phyloP scores from a whole-genome alignment of 1,139 yeast species.

The Candida neerlandica region DNA sequence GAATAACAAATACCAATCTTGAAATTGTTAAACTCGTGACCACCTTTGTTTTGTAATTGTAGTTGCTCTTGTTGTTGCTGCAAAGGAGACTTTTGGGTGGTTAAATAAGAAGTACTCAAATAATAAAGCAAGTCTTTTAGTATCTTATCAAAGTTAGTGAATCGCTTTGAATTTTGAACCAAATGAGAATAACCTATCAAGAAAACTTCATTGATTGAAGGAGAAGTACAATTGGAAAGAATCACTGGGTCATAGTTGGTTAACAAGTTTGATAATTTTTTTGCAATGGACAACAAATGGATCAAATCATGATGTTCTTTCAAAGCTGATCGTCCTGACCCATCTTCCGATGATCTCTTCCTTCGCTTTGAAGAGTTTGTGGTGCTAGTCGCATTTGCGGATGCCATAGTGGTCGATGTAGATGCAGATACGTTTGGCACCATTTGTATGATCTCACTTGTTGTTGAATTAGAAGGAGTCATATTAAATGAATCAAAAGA shows the following conservation, averaged over 20 bases:
- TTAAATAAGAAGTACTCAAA: conserved; percentile 23
- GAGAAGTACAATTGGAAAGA: conserved; percentile 10
- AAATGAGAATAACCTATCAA: conserved; percentile 35
- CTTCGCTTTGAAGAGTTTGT: conserved; percentile 8
- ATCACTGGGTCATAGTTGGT: conserved; percentile 19
- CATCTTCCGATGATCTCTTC: conserved; percentile 8
- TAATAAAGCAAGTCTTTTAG: conserved; percentile 29
- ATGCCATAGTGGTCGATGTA: not conserved
- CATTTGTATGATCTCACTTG: not conserved
- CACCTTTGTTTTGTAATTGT: not conserved
- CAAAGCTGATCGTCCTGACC: conserved; percentile 4
- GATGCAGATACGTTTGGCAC: not conserved
- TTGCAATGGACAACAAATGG: conserved; percentile 38
- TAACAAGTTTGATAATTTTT: conserved; percentile 27
- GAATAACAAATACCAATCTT: conserved; percentile 32
- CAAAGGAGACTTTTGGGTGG: conserved; percentile 3
- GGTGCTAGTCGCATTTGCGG: not conserved
- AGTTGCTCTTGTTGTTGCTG: not conserved
- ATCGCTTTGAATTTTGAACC: conserved; percentile 21
- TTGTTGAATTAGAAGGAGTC: conserved; percentile 5
- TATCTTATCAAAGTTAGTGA: conserved; percentile 24
- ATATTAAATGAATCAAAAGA: conserved; percentile 4
- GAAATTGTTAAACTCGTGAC: conserved; percentile 21
- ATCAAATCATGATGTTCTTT: conserved; percentile 28
- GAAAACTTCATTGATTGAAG: conserved; percentile 28